These are phyloP conservation scores for Ormosia emarginata DNA, from an alignment of 306 rosid species.

Conservation along the genomic window DNA sequence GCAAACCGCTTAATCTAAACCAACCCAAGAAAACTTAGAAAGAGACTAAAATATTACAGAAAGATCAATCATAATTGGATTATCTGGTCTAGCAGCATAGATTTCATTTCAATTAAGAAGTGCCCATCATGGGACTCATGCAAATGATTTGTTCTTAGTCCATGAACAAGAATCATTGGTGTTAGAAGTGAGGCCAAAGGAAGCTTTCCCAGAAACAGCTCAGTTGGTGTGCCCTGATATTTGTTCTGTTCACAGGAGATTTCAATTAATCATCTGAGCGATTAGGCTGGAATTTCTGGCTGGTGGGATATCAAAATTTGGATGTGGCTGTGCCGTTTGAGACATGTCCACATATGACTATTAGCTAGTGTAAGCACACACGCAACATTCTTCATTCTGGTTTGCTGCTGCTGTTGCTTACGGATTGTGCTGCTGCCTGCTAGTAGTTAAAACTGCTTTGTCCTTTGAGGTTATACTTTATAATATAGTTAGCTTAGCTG, in stretches of 20 bases:
- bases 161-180: slow-evolving; percentile 26
- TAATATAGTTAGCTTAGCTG: slow-evolving; percentile 34
- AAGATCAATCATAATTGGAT: slow-evolving; percentile 5
- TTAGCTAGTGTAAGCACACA: neutral
- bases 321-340: slow-evolving; percentile 26
- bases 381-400: slow-evolving; percentile 34
- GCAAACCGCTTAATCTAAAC: neutral
- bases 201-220: slow-evolving; percentile 6
- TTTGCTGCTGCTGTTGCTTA: slow-evolving; percentile 40
- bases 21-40: neutral
- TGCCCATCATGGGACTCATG: neutral
- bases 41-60: neutral
- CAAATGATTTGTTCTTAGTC: slow-evolving; percentile 14
- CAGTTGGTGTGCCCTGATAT: neutral
- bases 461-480: slow-evolving; percentile 4
- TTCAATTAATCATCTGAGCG: neutral
- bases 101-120: slow-evolving; percentile 21
- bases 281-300: slow-evolving; percentile 24
- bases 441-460: slow-evolving; percentile 42
- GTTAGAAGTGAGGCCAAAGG: slow-evolving; percentile 12
- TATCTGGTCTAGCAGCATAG: slow-evolving; percentile 19
- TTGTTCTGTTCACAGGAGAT: neutral
- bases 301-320: slow-evolving; percentile 35
- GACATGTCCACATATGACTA: slow-evolving; percentile 15
- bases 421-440: neutral